These are phyloP conservation scores for Daedaleopsis sinensis DNA, from an alignment of 768 basidiomycete genomes.

Conservation along the genomic window DNA sequence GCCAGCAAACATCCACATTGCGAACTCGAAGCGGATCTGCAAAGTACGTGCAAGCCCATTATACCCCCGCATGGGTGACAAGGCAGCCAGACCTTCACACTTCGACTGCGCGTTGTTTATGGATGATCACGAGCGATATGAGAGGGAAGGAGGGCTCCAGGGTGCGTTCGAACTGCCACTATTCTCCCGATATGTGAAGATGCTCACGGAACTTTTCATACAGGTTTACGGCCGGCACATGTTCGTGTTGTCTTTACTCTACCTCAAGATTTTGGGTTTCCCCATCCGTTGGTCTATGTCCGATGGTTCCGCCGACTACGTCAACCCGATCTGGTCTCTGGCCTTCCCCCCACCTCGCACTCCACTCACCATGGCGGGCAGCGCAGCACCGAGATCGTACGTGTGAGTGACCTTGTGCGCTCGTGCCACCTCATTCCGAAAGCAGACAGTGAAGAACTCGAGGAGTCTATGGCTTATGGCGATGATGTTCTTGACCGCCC, in stretches of 20 bases:
- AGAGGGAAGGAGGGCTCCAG: background rate
- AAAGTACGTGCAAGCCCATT: background rate
- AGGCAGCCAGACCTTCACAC: background rate
- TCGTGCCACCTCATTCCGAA: too few species aligned
- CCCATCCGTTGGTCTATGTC: too few species aligned
- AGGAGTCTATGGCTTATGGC: too few species aligned
- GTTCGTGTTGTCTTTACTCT: background rate
- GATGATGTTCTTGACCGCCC: background rate
- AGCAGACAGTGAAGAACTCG: too few species aligned
- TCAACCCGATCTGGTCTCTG: too few species aligned
- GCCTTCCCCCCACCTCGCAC: too few species aligned
- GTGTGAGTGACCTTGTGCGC: too few species aligned
- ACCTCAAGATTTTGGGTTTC: background rate
- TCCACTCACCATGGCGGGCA: too few species aligned
- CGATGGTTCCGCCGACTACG: too few species aligned
- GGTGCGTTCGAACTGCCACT: background rate
- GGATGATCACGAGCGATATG: background rate
- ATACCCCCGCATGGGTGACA: background rate
- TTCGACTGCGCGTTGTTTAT: constrained; percentile 5
- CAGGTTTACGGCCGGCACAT: background rate
- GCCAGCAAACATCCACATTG: constrained; percentile 1
- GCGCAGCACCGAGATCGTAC: too few species aligned
- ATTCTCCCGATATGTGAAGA: too few species aligned
- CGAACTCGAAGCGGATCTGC: background rate
- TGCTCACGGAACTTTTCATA: too few species aligned